A percentile compares a stretch with the other conserved stretches of the same genome.
These are phyloP conservation scores for Extremus antarcticus DNA, from an alignment of 495 filamentous ascomycete species.

Conservation along the genomic window DNA sequence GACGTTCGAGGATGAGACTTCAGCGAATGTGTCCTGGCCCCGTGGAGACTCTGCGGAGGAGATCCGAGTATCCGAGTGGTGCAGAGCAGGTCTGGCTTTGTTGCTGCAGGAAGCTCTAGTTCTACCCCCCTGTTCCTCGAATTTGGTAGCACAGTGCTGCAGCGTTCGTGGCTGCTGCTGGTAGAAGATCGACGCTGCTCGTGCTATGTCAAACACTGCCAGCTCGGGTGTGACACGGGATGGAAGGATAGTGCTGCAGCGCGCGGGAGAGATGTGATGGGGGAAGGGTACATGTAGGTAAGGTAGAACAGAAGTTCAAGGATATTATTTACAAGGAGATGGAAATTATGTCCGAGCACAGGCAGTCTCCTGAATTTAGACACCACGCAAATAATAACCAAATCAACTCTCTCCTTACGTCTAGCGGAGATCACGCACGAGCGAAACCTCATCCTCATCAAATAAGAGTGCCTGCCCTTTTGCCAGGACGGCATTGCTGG, in stretches of 20 bases:
- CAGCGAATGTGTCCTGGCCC: too few relatives aligned
- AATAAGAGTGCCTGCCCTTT: neutral
- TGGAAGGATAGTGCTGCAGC: neutral
- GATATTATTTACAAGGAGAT: neutral
- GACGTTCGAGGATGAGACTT: neutral
- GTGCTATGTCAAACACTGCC: neutral
- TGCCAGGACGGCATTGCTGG: too few relatives aligned
- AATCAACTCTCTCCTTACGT: neutral
- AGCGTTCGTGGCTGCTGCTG: too few relatives aligned
- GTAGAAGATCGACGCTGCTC: neutral
- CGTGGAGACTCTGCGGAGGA: too few relatives aligned
- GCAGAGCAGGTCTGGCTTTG: neutral
- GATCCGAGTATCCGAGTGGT: too few relatives aligned
- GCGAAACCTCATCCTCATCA: neutral
- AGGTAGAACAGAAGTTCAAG: neutral
- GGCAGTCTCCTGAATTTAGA: neutral
- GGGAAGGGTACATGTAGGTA: neutral
- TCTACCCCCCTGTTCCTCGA: neutral
- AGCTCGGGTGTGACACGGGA: neutral
- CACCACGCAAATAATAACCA: neutral
- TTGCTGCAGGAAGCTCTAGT: neutral
- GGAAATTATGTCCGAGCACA: neutral
- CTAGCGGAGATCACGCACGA: too few relatives aligned
- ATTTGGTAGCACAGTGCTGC: too few relatives aligned
- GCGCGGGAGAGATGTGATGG: neutral